Evolutionary conservation across 768 basidiomycete genomes (phyloP).

Genomic region (Phallus indusiatus): DNA sequence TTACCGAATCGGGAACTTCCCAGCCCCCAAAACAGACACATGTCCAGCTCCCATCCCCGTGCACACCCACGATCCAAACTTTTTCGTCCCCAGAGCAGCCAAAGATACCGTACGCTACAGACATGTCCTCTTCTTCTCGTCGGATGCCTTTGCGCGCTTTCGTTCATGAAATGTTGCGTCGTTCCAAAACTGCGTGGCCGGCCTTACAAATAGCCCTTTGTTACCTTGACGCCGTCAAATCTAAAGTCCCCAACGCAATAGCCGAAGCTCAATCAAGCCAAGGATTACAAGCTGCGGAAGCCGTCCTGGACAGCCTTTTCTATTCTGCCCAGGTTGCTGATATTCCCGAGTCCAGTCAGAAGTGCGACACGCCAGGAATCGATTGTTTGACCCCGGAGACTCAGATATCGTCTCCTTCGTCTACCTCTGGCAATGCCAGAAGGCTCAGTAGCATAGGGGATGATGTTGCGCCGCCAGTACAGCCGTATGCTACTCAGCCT

Average conservation of each 20-base stretch:
- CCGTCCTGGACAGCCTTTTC: constrained; percentile 5
- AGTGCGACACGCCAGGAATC: not conserved
- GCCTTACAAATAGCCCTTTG: constrained; percentile 84
- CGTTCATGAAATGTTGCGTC: constrained; percentile 80
- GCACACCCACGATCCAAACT: constrained; percentile 39
- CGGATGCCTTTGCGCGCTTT: constrained; percentile 32
- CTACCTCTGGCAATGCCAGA: not conserved
- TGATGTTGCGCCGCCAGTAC: not conserved
- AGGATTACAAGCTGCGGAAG: constrained; percentile 7
- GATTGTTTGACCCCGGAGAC: not conserved
- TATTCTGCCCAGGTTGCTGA: not conserved
- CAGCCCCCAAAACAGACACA: constrained; percentile 19
- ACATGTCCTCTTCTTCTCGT: constrained; percentile 17
- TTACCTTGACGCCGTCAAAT: constrained; percentile 77
- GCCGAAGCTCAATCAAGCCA: constrained; percentile 36
- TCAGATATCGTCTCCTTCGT: not conserved
- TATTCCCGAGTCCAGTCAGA: not conserved
- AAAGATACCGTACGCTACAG: constrained; percentile 20
- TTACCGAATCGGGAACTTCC: constrained; percentile 27
- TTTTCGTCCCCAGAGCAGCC: constrained; percentile 18
- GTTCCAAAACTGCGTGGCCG: constrained; percentile 74
- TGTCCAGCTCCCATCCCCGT: constrained; percentile 36
- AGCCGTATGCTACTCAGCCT: not conserved
- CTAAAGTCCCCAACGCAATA: constrained; percentile 56
- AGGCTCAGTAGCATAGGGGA: not conserved